Evolutionary conservation across 768 basidiomycete genomes (phyloP).

Genomic region (Leccinum imitatum): DNA sequence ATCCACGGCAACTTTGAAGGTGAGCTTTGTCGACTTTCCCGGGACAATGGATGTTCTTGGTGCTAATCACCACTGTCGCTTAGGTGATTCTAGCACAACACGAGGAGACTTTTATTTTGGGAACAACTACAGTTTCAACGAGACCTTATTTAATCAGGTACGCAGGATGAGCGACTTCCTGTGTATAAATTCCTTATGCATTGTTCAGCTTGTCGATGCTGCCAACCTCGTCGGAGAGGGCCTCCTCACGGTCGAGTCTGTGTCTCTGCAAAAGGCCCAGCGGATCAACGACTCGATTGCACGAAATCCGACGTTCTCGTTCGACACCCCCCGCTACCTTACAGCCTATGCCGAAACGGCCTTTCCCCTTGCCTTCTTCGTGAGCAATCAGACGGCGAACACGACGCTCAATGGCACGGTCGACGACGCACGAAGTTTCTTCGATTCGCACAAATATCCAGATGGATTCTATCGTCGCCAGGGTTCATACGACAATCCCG

Average conservation of each 20-base stretch:
- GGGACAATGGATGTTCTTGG: neutral
- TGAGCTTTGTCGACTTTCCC: neutral
- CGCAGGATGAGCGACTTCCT: neutral
- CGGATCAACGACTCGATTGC: slow-evolving; percentile 31
- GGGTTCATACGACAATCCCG: slow-evolving; percentile 2
- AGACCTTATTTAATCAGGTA: slow-evolving; percentile 26
- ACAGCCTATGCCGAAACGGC: slow-evolving; percentile 23
- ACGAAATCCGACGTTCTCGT: slow-evolving; percentile 22
- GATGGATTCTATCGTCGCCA: slow-evolving; percentile 22
- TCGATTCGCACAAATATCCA: slow-evolving; percentile 16
- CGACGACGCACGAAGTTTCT: slow-evolving; percentile 22
- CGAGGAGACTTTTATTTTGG: slow-evolving; percentile 29
- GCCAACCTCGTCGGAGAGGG: slow-evolving; percentile 22
- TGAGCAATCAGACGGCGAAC: slow-evolving; percentile 21
- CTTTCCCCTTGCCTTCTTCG: slow-evolving; percentile 27
- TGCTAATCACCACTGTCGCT: neutral
- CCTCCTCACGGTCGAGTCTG: slow-evolving; percentile 20
- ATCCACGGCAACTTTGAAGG: slow-evolving; percentile 29
- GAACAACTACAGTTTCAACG: slow-evolving; percentile 26
- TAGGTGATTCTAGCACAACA: slow-evolving; percentile 28
- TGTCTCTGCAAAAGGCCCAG: slow-evolving; percentile 17
- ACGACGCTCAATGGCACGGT: slow-evolving; percentile 18
- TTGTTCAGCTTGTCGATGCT: slow-evolving; percentile 13
- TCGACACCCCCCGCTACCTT: slow-evolving; percentile 20
- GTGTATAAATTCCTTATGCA: neutral